Evolutionary conservation across 495 filamentous ascomycete species (phyloP).

Genomic region (Aspergillus homomorphus): DNA sequence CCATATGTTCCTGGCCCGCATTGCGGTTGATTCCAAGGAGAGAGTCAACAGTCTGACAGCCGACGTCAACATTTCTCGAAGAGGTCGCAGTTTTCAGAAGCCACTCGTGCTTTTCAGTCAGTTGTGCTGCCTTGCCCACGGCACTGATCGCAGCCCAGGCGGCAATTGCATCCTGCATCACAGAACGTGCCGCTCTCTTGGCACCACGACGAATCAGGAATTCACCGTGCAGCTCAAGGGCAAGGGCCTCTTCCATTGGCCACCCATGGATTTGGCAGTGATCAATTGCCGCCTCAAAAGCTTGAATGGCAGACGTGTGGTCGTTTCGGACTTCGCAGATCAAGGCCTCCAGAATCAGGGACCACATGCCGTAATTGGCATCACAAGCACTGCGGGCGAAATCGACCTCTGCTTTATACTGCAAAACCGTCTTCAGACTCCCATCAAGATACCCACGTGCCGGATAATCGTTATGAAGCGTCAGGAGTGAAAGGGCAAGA

Average conservation of each 20-base stretch:
- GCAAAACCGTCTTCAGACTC: slow-evolving; percentile 51
- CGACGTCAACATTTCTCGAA: slow-evolving; percentile 61
- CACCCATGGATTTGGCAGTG: slow-evolving; percentile 77
- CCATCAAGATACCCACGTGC: slow-evolving; percentile 49
- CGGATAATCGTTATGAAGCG: slow-evolving; percentile 56
- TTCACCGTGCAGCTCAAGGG: slow-evolving; percentile 68
- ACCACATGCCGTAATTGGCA: slow-evolving; percentile 79
- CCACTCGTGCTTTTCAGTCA: slow-evolving; percentile 69
- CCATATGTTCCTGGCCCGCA: slow-evolving; percentile 49
- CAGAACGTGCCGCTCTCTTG: slow-evolving; percentile 67
- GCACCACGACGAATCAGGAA: slow-evolving; percentile 70
- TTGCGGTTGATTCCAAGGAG: slow-evolving; percentile 51
- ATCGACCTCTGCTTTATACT: slow-evolving; percentile 63
- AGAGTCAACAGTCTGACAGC: slow-evolving; percentile 66
- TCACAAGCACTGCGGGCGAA: slow-evolving; percentile 65
- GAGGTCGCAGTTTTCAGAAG: slow-evolving; percentile 64
- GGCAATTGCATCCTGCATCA: slow-evolving; percentile 68
- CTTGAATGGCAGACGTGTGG: slow-evolving; percentile 57
- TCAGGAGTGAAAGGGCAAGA: slow-evolving; percentile 62
- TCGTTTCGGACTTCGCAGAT: slow-evolving; percentile 62
- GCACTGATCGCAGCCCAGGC: slow-evolving; percentile 75
- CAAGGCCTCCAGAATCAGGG: slow-evolving; percentile 69
- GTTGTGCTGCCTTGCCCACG: slow-evolving; percentile 65
- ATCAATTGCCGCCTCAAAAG: slow-evolving; percentile 75
- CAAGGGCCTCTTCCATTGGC: slow-evolving; percentile 74